Base-by-base conservation (phyloP, 441 rosid species). In the Adansonia madagascariensis region DNA sequence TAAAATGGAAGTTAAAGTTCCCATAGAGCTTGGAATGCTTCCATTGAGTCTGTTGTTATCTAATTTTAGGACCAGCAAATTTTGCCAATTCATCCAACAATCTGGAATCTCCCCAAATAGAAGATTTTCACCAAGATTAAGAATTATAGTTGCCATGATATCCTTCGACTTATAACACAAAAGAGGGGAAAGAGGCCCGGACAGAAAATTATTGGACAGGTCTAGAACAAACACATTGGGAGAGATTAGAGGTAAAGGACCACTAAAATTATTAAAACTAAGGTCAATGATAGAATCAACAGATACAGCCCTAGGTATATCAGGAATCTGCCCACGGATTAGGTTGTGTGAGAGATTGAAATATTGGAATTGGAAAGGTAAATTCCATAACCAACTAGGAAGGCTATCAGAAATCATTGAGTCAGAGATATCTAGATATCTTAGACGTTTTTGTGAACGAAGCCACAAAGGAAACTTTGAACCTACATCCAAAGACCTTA, bases 191-290 rank as follows among this genome's bases (percentile, higher is more conserved):
- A 80, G 24, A 1, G 76, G 44, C 39, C 82, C 76, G 0, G 76
- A 75, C 0, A 80, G 62, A 14, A 0, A 14, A 27, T 80, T 80
- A 44, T 50, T 69, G 18, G 82, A 80, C 47, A 80, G 65, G 59
- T 70, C 76, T 4, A 75, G 20, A 3, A 6, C 0, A 12, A 3
- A 24, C 60, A 70, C 5, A 49, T 70, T 70, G 17, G 74, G 20
- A 15, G 74, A n/a, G 3, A 60, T 12, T 8, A 1, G 69, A 59
- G 80, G 75, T 4, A 79, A 41, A 18, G 17, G 11, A 15, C 78
- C 78, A 10, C 15, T 65, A 6, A 79, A 74, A 2, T 47, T 5
- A 20, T 74, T 75, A 1, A 7, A 59, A 50, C 78, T 50, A 24
- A 79, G 43, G 18, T 78, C 80, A 22, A 78, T 22, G 10, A 11